Conservation (phyloP, 495 filamentous ascomycete species). For the Cladorrhinum samala region DNA sequence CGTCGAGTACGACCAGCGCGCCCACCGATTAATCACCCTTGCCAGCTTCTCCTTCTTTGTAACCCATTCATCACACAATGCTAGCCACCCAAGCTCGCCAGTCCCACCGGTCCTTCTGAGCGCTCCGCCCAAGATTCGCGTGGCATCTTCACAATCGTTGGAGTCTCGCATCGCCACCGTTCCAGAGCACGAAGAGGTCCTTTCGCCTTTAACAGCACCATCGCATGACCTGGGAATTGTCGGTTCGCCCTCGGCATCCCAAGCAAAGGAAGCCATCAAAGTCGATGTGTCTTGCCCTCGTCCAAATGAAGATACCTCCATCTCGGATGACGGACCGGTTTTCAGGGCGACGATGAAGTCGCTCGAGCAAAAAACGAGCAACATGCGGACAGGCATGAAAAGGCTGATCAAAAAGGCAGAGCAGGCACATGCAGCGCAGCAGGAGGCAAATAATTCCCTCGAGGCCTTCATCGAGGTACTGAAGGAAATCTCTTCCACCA, state of each 20-base stretch:
- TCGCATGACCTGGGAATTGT: slow-evolving; percentile 36
- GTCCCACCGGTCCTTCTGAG: slow-evolving; percentile 65
- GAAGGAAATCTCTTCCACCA: slow-evolving; percentile 79
- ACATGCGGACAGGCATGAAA: slow-evolving; percentile 88
- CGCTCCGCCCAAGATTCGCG: slow-evolving; percentile 68
- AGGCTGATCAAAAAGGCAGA: slow-evolving; percentile 90
- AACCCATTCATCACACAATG: slow-evolving; percentile 46
- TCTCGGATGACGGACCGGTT: slow-evolving; percentile 85
- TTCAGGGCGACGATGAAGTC: slow-evolving; percentile 97
- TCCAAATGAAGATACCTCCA: slow-evolving; percentile 80
- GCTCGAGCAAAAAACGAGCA: slow-evolving; percentile 93
- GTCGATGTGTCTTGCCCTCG: slow-evolving; percentile 83
- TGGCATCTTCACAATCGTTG: slow-evolving; percentile 74
- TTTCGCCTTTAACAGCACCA: slow-evolving; percentile 53
- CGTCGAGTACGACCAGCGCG: slow-evolving; percentile 90
- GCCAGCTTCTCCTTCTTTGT: slow-evolving; percentile 95
- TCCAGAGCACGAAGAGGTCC: slow-evolving; percentile 54
- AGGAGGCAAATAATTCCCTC: slow-evolving; percentile 77
- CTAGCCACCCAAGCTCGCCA: slow-evolving; percentile 46
- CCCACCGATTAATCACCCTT: slow-evolving; percentile 80
- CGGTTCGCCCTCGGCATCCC: slow-evolving; percentile 29
- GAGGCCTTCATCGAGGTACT: slow-evolving; percentile 79
- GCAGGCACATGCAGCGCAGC: slow-evolving; percentile 72
- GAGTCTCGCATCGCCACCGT: slow-evolving; percentile 66
- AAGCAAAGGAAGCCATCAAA: slow-evolving; percentile 56